Evolutionary conservation across 176 grass and related monocot species (phyloP), one percentile per base, ranked within the genome.

Genomic region (Avena insularis): DNA sequence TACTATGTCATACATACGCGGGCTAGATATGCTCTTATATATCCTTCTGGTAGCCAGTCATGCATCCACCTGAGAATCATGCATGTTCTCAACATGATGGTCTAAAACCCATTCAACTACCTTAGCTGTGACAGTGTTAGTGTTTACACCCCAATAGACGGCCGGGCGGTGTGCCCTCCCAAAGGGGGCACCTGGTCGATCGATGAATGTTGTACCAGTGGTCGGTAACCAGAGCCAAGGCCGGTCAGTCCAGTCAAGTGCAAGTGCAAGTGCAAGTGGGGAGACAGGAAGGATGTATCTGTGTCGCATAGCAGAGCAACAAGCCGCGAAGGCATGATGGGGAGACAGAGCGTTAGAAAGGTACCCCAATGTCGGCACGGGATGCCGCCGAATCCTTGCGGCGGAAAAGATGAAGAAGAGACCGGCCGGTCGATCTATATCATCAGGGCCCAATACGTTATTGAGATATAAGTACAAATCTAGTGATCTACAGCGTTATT

Each of bases 331-430:
- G 63, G 27, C 63, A 66, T 53, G 73, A 54, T 15, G 5, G 17
- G 25, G 21, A 27, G 8, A 53, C 17, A 76, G 47, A 53, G 47
- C 73, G 5, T 51, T 27, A 66, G 73, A 76, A 13, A 76, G 48
- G 13, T 76, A 76, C 47, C 7, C 73, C 73, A 76, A 76, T 16
- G 73, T 76, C 73, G 73, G 73, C 73, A 76, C 21, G 48, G 48
- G 43, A 73, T 72, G 40, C 69, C 38, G 69, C 69, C 69, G 21
- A 72, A 72, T 19, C 38, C 69, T 21, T 45, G 16, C 36, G 10
- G 5, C 33, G 33, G 33, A 35, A 35, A 35, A 35, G 33, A 35
- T 35, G 33, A 35, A 35, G 33, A 35, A 35, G 33, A 35, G 33
- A 35, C 33, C 33, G 33, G 33, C 33, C 33, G 33, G 33, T 35